These are phyloP conservation scores for Alternaria rosae DNA, from an alignment of 2,329 filamentous ascomycete species.

Conservation along the genomic window DNA sequence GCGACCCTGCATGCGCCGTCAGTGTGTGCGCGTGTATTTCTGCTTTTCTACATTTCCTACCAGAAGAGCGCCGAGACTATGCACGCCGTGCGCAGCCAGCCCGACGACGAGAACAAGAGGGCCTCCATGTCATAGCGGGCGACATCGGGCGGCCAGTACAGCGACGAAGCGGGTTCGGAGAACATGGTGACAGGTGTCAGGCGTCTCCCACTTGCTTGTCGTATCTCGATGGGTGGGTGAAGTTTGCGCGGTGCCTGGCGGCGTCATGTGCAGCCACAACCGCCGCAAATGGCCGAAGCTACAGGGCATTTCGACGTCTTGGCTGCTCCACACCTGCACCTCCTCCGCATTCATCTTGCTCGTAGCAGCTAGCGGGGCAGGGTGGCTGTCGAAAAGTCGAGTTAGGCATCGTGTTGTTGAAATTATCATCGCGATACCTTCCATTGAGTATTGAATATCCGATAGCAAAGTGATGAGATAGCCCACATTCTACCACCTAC, in stretches of 20 bases:
- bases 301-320: slow-evolving; percentile 18
- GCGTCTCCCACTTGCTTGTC: slow-evolving; percentile 16
- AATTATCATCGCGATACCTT: neutral
- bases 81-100: slow-evolving; percentile 47
- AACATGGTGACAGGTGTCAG: slow-evolving; percentile 35
- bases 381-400: neutral
- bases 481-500: neutral
- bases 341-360: slow-evolving; percentile 13
- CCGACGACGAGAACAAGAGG: slow-evolving; percentile 44
- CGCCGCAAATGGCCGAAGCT: slow-evolving; percentile 24
- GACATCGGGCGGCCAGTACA: slow-evolving; percentile 46
- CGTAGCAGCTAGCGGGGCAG: slow-evolving; percentile 4
- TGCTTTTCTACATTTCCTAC: slow-evolving; percentile 19
- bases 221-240: slow-evolving; percentile 3
- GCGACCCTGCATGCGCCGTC: slow-evolving; percentile 68
- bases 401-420: neutral
- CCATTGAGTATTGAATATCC: neutral
- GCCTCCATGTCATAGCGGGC: slow-evolving; percentile 47
- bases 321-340: slow-evolving; percentile 16
- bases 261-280: slow-evolving; percentile 8
- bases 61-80: slow-evolving; percentile 48
- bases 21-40: neutral
- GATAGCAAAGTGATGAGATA: neutral
- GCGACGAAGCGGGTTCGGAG: slow-evolving; percentile 39
- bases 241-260: neutral